Base-by-base conservation (phyloP, 169 alveolate genomes). In the Plasmodium adleri region DNA sequence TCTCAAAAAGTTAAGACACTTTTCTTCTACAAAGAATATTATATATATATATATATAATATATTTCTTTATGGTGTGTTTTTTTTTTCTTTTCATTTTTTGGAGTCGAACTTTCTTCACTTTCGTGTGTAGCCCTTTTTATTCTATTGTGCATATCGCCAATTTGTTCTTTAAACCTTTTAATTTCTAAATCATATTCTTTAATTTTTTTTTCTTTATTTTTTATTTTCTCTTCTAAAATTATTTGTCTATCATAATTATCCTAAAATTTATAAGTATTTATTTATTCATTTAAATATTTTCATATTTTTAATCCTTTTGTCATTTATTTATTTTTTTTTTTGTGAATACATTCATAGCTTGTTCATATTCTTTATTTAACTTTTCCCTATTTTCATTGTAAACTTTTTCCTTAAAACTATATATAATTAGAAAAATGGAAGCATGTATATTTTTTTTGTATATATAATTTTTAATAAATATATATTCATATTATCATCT, bases 141-240 rank as follows among this genome's bases (percentile, higher is more conserved):
- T 78, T 26, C 89, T 68, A 7, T 78, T 76, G 47, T 66, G 89
- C 89, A 78, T 64, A 45, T 47, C 60, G 13, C 72, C 89, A 59
- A 78, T 78, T 24, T 64, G 59, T 32, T 64, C 32, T 59, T 64
- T 78, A 78, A 64, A 78, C 76, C 67, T 78, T 58, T 52, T 78
- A 52, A 78, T 78, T 70, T 78, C 73, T 71, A 52, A 45, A 66
- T 78, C 89, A 59, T 64, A 78, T 26, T 64, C 32, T 67, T 78
- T 78, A 26, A 78, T 78, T 78, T 78, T 78, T 28, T 78, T 78
- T 70, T 78, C 89, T 39, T 63, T 78, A 26, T 24, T 78, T 78
- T 78, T 78, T 64, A 78, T 78, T 66, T 78, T 78, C 39, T 78
- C 89, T 59, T 78, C 78, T 49, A 78, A 70, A 78, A 78, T 59